Evolutionary conservation across 2,329 filamentous ascomycete genomes (phyloP).

Genomic region (Pseudogymnoascus sp.): DNA sequence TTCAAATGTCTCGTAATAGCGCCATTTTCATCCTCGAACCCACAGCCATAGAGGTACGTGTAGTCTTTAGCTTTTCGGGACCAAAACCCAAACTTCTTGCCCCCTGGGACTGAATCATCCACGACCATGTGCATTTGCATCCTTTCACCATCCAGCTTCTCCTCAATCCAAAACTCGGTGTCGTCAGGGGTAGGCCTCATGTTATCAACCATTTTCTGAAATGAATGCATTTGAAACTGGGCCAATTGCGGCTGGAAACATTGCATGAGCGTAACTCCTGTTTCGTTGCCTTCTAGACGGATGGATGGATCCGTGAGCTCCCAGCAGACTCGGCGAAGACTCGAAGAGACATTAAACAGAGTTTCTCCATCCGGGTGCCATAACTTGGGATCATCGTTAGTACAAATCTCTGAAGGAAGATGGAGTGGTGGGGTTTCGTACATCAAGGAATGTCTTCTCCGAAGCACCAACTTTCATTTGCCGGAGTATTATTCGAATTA

Average conservation of each 20-base stretch:
- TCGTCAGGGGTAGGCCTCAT: conserved; percentile 62
- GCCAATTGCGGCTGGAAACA: conserved; percentile 96
- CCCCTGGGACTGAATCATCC: conserved; percentile 61
- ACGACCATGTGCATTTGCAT: conserved; percentile 92
- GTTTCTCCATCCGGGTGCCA: conserved; percentile 75
- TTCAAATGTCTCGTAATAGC: conserved; percentile 75
- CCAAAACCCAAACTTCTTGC: conserved; percentile 77
- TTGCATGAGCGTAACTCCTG: conserved; percentile 76
- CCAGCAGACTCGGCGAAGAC: conserved; percentile 87
- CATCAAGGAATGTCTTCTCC: conserved; percentile 77
- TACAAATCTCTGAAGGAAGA: background rate
- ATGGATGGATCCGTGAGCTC: conserved; percentile 70
- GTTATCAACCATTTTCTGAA: conserved; percentile 70
- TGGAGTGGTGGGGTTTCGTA: conserved; percentile 11
- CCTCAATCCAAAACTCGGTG: conserved; percentile 87
- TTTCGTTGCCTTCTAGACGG: conserved; percentile 67
- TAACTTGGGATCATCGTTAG: conserved; percentile 36
- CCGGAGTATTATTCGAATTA: conserved; percentile 85
- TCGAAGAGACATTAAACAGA: conserved; percentile 86
- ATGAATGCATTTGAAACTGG: conserved; percentile 78
- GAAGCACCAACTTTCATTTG: conserved; percentile 70
- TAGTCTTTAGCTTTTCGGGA: conserved; percentile 96
- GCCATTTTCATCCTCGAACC: conserved; percentile 65
- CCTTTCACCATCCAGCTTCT: conserved; percentile 92
- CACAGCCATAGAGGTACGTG: conserved; percentile 81